Evolutionary conservation across 768 basidiomycete species (phyloP).

Genomic region (Russula dissimulans): DNA sequence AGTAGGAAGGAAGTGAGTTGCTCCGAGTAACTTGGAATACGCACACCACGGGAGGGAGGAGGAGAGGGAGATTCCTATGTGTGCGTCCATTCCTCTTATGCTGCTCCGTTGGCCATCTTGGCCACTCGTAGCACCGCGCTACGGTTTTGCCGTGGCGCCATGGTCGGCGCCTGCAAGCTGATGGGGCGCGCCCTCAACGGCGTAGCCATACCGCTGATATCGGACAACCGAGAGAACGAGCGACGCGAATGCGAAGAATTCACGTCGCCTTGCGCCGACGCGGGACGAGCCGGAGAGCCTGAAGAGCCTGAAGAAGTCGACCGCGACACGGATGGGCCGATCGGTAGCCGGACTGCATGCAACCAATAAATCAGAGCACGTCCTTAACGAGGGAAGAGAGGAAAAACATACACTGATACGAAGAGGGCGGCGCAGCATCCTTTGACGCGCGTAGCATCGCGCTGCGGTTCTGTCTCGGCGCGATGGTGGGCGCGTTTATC

Average conservation of each 20-base stretch:
- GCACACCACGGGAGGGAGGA: background rate
- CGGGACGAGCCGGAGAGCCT: background rate
- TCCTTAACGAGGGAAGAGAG: background rate
- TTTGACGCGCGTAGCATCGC: conserved; percentile 34
- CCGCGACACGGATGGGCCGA: conserved; percentile 13
- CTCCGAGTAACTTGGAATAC: background rate
- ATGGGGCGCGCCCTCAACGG: conserved; percentile 43
- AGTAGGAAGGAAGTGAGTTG: background rate
- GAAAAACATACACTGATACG: conserved; percentile 19
- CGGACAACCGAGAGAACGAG: conserved; percentile 41
- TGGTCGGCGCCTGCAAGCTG: conserved; percentile 50
- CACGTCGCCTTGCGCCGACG: conserved; percentile 7
- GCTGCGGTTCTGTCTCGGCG: conserved; percentile 37
- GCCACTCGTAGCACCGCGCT: conserved; percentile 63
- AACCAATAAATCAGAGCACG: background rate
- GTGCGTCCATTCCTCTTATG: background rate
- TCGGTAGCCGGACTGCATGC: conserved; percentile 5
- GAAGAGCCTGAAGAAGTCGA: background rate
- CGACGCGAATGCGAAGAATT: conserved; percentile 2
- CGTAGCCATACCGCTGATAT: conserved; percentile 20
- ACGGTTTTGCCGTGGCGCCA: conserved; percentile 62
- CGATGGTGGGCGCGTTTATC: conserved; percentile 32
- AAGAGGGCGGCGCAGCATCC: conserved; percentile 33
- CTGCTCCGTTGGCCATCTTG: conserved; percentile 42
- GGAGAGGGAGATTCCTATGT: background rate